These are phyloP conservation scores for Sanghuangporus weigelae DNA, from an alignment of 1,284 basidiomycete genomes.

Conservation along the genomic window DNA sequence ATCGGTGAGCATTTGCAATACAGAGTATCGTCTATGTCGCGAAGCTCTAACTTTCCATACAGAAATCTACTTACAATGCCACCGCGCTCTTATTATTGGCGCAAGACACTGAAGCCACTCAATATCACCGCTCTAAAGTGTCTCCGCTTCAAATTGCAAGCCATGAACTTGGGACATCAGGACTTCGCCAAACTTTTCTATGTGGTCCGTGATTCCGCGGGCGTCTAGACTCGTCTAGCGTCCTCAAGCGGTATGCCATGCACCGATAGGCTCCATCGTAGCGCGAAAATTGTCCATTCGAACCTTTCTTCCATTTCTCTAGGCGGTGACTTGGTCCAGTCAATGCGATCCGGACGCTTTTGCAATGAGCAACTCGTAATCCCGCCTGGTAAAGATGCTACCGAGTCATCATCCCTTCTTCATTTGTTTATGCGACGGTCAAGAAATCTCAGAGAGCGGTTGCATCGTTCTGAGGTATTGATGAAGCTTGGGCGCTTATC, in stretches of 20 bases:
- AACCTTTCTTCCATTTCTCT: not conserved
- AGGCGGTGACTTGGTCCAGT: not conserved
- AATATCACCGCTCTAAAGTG: not conserved
- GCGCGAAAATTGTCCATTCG: not conserved
- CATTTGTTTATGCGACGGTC: not conserved
- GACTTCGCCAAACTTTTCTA: not conserved
- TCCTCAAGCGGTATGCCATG: not conserved
- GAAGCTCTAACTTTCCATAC: too few relatives aligned
- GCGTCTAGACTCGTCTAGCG: not conserved
- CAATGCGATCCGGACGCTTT: not conserved
- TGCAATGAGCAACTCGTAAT: not conserved
- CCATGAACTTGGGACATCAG: not conserved
- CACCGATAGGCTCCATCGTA: not conserved
- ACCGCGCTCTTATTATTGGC: too few relatives aligned
- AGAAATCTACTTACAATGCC: too few relatives aligned
- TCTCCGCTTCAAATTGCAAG: not conserved
- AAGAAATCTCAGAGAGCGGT: not conserved
- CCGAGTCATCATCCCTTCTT: not conserved
- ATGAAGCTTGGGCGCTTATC: not conserved
- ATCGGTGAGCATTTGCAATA: too few relatives aligned
- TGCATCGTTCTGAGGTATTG: not conserved
- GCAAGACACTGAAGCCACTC: too few relatives aligned
- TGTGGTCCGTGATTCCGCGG: not conserved
- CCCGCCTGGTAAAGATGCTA: not conserved
- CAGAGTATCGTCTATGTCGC: too few relatives aligned